Conservation (phyloP, 257 asterid genomes). For the Handroanthus guayacan region DNA sequence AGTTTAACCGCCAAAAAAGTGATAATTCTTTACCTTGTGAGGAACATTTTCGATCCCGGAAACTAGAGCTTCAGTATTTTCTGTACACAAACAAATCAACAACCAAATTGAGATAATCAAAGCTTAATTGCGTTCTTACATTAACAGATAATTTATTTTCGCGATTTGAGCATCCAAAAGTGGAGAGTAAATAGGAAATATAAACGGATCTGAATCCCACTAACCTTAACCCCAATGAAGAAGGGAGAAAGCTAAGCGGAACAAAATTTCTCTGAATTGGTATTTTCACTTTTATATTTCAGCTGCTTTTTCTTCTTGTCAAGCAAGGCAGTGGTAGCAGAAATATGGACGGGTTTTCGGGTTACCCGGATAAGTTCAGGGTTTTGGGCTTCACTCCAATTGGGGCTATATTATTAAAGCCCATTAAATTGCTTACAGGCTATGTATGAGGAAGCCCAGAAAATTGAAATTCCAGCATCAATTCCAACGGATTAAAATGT, state of each 20-base stretch:
- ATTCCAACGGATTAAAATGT: no score
- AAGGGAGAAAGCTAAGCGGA: constrained; percentile 18
- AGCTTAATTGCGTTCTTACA: neutral
- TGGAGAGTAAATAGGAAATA: neutral
- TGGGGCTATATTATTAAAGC: constrained; percentile 1
- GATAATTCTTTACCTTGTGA: constrained; percentile 60
- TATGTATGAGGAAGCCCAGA: neutral
- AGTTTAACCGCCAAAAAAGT: neutral
- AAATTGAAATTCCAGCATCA: no score
- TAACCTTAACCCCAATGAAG: constrained; percentile 37
- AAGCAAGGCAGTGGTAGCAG: constrained; percentile 41
- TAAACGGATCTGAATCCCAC: constrained; percentile 41
- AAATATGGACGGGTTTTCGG: constrained; percentile 18
- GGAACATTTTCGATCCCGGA: constrained; percentile 62
- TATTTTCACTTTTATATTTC: constrained; percentile 28
- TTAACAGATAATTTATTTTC: neutral
- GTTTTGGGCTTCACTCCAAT: constrained; percentile 9
- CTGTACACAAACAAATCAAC: constrained; percentile 40
- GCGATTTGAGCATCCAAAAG: constrained; percentile 22
- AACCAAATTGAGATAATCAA: constrained; percentile 25
- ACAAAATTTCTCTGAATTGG: neutral
- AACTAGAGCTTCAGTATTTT: constrained; percentile 30
- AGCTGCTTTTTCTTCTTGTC: constrained; percentile 42
- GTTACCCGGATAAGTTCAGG: constrained; percentile 13
- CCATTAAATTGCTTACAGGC: neutral